Evolutionary conservation across 225 moss, liverwort and hornwort species (phyloP), one percentile per base, ranked within the genome.

Genomic region (Asterella californica): DNA sequence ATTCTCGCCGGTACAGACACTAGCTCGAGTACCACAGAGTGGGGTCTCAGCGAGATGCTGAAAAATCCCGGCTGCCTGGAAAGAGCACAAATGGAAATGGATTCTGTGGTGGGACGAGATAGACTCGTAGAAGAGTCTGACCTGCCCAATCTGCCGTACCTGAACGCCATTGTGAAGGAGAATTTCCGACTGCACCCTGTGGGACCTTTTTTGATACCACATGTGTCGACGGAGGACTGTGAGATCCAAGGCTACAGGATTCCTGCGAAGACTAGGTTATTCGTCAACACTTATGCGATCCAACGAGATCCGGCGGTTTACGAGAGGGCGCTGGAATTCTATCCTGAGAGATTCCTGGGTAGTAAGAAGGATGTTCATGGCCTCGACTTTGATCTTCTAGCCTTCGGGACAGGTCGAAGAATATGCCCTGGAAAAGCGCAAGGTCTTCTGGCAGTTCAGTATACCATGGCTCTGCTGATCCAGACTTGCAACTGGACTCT

Each of bases 171-270:
- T 55, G 52, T 52, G 52, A 52, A 12, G 52, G 52, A 17, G 52
- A 52, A 6, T 52, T 12, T 17, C 52, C 17, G 12, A 52, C 52
- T 90, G 47, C 93, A 91, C 74, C 87, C 93, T 54, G 90, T 88
- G 33, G 89, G 89, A 34, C 86, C 81, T 0, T n/a, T n/a, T n/a
- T 32, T 90, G 54, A 84, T 90, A 9, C 87, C 19, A 85, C 88
- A 46, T n/a, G 1, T 10, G 2, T 71, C 71, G 0, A 15, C 42
- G 17, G 42, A 71, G 19, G 46, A 27, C 0, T 71, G 22, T 48
- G 71, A 21, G 71, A 48, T 78, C 21, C 48, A 64, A 33, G 84
- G 75, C 24, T 88, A 84, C 70, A 80, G 83, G 38, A 81, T 87
- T 46, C 82, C 84, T 29, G 52, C 82, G 25, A 70, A 53, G 15